These are phyloP conservation scores for Centrapalus pauciflorus DNA, from an alignment of 129 eudicot species.

Conservation along the genomic window DNA sequence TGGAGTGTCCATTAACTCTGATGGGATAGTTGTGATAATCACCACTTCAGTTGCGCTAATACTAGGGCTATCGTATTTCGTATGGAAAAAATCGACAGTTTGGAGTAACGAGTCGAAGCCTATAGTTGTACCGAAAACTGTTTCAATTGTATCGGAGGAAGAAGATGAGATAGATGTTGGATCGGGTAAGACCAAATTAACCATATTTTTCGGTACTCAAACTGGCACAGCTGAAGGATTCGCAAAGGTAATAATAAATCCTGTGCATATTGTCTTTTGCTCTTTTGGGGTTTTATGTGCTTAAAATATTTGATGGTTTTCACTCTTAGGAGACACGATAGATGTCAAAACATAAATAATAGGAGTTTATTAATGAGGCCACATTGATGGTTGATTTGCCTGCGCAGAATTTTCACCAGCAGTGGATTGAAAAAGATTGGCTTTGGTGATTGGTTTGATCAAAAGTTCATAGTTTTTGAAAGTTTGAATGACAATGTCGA, in stretches of 20 bases:
- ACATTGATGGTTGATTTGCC: neutral
- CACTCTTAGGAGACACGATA: neutral
- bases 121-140: conserved; percentile 37
- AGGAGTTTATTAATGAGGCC: neutral
- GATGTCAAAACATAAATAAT: neutral
- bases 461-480: neutral
- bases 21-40: conserved; percentile 24
- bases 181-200: conserved; percentile 53
- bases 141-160: conserved; percentile 33
- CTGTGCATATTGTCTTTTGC: neutral
- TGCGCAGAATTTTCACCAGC: too few species aligned
- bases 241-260: conserved; percentile 53
- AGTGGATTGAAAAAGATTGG: neutral
- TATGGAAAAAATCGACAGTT: conserved; percentile 42
- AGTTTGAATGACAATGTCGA: neutral
- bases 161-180: conserved; percentile 60
- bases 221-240: conserved; percentile 93
- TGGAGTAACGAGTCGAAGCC: conserved; percentile 29
- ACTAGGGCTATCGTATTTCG: conserved; percentile 35
- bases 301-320: neutral
- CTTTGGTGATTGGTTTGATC: neutral
- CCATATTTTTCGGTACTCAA: conserved; percentile 73
- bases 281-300: neutral
- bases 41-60: conserved; percentile 56
- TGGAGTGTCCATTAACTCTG: conserved; percentile 34